Base-by-base conservation (phyloP, 805 yeast genomes). In the Kodamaea hsintzibuensis region DNA sequence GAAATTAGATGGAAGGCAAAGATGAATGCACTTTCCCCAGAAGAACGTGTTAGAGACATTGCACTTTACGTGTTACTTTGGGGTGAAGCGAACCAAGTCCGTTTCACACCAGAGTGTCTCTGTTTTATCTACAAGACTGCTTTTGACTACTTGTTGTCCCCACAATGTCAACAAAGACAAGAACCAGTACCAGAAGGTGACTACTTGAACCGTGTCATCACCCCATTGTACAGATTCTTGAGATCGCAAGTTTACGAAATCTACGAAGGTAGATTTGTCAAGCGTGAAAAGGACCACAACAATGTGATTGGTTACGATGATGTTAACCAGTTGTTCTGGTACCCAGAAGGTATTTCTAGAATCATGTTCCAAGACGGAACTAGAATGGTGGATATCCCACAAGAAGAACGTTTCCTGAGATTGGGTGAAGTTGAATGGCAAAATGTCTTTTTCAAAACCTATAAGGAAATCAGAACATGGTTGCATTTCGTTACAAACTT, bases 261-360 rank as follows among this genome's bases (percentile, higher is more conserved):
- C 62, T 81, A 82, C 58, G 91, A 88, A 62, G 95, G 95, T 56
- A 85, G 91, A 73, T 88, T 82, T 62, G 86, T 88, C 57, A 88
- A 88, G 72, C 86, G 96, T 76, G 95, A 89, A 77, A 85, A 77
- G 68, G 96, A 89, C 70, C 96, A 89, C 73, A 86, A 86, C 74
- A 77, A 84, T 60, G 77, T 89, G 59, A 82, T 89, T 65, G 96
- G 99, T 72, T 95, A 95, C 72, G 99, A 95, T 78, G 99, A 95
- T 79, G 96, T 95, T 57, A 95, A 95, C 74, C 99, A 95, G 80
- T 82, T 95, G 64, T 95, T 96, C 77, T 95, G 99, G 99, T 95
- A 96, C 76, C 98, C 98, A 47, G 98, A 96, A 77, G 99, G 99
- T 81, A 89, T 95, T 60, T 86, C 96, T 56, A 87, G 95, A 74